Base-by-base conservation (phyloP, 768 basidiomycete genomes). In the Tricholoma furcatifolium region DNA sequence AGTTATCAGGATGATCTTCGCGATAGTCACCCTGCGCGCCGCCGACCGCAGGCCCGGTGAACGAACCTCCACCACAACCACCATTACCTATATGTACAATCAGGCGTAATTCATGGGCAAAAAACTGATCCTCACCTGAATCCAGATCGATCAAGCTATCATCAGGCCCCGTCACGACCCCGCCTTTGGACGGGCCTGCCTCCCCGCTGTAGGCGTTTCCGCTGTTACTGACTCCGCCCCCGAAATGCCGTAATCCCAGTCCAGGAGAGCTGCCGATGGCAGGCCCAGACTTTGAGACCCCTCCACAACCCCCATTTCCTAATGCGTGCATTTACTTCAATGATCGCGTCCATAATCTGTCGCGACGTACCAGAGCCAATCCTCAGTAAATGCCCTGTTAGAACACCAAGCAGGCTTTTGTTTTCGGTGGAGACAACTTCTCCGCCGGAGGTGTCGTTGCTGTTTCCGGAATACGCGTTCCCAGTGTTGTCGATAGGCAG, bases 121-220 rank as follows among this genome's bases (percentile, higher is more conserved):
- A 32, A 18, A 30, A 53, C 44, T 30, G 17, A 47, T 32, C 45
- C 64, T 53, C 59, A 74, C 76, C 63, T 46, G 72, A 72, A 30
- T 60, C 51, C 14, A 74, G 15, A 42, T 66, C 62, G 38, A 76
- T 43, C 30, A 75, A 43, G 7, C 62, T 67, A 18, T 43, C 47
- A 17, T 55, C 54, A 11, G 18, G 35, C 11, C 50, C 50, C 7
- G 59, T 53, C 20, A 71, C 68, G 4, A 65, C 62, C 4, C 76
- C 78, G 17, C 75, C 77, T 7, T 54, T 24, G 18, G 70, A 66
- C 14, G 60, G 46, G 20, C 73, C 71, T 15, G 70, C 73, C 20
- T 55, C 49, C 43, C 65, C 65, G 30, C 55, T 58, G 43, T 67
- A 67, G 12, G 70, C 62, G 27, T 65, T 65, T 10, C 63, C 70